A percentile compares a stretch with the other conserved stretches of the same genome.
phyloP scores from a whole-genome alignment of 805 yeast species.

The Cyberlindnera xylosilytica region DNA sequence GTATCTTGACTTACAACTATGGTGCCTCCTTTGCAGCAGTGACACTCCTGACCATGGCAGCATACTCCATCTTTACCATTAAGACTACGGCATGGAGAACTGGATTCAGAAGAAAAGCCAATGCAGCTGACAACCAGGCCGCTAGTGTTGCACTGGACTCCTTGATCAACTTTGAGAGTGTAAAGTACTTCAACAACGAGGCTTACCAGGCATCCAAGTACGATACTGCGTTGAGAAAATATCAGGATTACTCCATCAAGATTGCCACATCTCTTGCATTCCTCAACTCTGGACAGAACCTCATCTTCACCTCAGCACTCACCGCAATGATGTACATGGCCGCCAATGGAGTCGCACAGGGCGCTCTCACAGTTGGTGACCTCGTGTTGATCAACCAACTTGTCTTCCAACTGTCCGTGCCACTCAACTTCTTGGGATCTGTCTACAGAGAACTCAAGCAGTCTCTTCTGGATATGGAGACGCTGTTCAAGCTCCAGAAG shows the following conservation, averaged over 20 bases:
- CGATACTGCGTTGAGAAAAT: conserved; percentile 66
- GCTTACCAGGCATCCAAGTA: conserved; percentile 74
- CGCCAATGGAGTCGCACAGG: conserved; percentile 84
- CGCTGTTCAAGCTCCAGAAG: conserved; percentile 80
- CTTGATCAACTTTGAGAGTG: conserved; percentile 89
- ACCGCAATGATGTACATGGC: conserved; percentile 99
- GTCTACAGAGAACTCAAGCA: conserved; percentile 95
- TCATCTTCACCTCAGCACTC: conserved; percentile 81
- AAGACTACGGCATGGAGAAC: conserved; percentile 97
- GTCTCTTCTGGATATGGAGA: conserved; percentile 92
- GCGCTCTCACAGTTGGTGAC: conserved; percentile 87
- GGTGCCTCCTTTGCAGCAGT: conserved; percentile 88
- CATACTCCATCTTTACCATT: conserved; percentile 84
- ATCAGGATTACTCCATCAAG: conserved; percentile 67
- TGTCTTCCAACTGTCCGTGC: conserved; percentile 93
- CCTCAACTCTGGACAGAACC: conserved; percentile 74
- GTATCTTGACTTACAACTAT: conserved; percentile 88
- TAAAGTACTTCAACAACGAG: conserved; percentile 93
- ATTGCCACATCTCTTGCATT: conserved; percentile 84
- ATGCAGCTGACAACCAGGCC: conserved; percentile 92
- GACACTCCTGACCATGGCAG: conserved; percentile 82
- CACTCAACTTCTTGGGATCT: conserved; percentile 90
- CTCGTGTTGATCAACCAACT: conserved; percentile 91
- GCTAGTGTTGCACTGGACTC: conserved; percentile 94
- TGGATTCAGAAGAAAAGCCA: conserved; percentile 82